Base-by-base conservation (phyloP, 306 rosid genomes). In the Rubus idaeus region DNA sequence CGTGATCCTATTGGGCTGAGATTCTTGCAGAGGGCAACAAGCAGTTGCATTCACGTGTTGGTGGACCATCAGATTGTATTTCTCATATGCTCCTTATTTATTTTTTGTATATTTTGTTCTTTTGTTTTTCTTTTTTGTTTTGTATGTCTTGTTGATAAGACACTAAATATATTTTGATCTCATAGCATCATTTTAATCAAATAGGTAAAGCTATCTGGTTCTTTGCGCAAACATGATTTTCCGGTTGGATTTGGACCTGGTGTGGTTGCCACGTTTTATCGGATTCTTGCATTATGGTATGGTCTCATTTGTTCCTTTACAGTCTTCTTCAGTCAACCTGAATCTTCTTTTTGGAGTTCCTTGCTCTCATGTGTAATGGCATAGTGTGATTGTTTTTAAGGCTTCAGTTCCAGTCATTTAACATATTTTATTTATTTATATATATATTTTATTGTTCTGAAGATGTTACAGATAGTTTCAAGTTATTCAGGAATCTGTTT, bases 191-290 rank as follows among this genome's bases (percentile, higher is more conserved):
- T 53, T 74, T 76, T 37, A 37, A 71, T 80, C 71, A 72, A 41
- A 81, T 72, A 94, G 98, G 96, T 87, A 80, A 90, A 56, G 77
- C 76, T 94, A 77, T 85, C 72, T 81, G 89, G 93, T 80, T 86
- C 85, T 44, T 72, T 58, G 74, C 77, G 79, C 35, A 81, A 84
- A 58, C 65, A 47, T 77, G 80, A 80, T 57, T 83, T 88, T 51
- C 98, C 98, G 53, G 84, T 82, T 60, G 98, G 98, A 51, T 88
- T 94, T 46, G 93, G 96, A 84, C 88, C 86, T 84, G 97, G 95
- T 70, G 90, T 87, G 63, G 82, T 75, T 77, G 97, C 96, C 71
- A 83, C 86, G 7, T 92, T 94, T 85, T 87, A 92, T 83, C 93
- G 95, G 66, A 83, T 94, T 85, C 93, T 94, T 69, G 87, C 88